These are phyloP conservation scores for Gnomoniopsis sp. DNA, from an alignment of 2,329 filamentous ascomycete species.

Conservation along the genomic window DNA sequence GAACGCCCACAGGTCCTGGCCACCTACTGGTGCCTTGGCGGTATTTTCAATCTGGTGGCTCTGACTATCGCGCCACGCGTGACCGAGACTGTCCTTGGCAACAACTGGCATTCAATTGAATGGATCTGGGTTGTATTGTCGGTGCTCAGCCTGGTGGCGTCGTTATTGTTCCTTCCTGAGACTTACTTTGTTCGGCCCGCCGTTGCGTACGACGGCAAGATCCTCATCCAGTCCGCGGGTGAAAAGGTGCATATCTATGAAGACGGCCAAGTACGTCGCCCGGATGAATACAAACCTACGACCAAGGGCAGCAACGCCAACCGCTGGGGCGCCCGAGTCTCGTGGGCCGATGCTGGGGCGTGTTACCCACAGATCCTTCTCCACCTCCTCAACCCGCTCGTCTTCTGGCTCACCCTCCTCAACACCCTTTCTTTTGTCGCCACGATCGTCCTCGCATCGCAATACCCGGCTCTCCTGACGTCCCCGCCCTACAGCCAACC, in stretches of 20 bases:
- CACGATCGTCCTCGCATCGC: not conserved
- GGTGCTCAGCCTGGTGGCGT: slow-evolving; percentile 24
- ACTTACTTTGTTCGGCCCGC: slow-evolving; percentile 38
- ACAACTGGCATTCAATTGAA: slow-evolving; percentile 30
- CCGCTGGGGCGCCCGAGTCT: not conserved
- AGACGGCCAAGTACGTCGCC: slow-evolving; percentile 15
- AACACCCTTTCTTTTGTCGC: not conserved
- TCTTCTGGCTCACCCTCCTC: not conserved
- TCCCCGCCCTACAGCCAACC: not conserved
- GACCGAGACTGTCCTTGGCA: slow-evolving; percentile 28
- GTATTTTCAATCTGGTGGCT: slow-evolving; percentile 23
- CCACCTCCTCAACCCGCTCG: not conserved
- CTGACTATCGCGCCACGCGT: slow-evolving; percentile 28
- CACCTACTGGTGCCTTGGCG: slow-evolving; percentile 30
- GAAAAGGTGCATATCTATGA: slow-evolving; percentile 36
- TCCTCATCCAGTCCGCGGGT: slow-evolving; percentile 32
- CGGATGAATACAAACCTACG: not conserved
- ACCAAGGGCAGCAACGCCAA: not conserved
- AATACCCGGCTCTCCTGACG: not conserved
- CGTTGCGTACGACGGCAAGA: slow-evolving; percentile 37
- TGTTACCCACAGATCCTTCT: not conserved
- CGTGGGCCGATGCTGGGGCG: not conserved
- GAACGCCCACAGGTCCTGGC: slow-evolving; percentile 32
- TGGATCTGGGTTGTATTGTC: slow-evolving; percentile 20
- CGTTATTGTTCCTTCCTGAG: slow-evolving; percentile 31